Evolutionary conservation across 148 eudicot species (phyloP).

Genomic region (Cornus kousa): DNA sequence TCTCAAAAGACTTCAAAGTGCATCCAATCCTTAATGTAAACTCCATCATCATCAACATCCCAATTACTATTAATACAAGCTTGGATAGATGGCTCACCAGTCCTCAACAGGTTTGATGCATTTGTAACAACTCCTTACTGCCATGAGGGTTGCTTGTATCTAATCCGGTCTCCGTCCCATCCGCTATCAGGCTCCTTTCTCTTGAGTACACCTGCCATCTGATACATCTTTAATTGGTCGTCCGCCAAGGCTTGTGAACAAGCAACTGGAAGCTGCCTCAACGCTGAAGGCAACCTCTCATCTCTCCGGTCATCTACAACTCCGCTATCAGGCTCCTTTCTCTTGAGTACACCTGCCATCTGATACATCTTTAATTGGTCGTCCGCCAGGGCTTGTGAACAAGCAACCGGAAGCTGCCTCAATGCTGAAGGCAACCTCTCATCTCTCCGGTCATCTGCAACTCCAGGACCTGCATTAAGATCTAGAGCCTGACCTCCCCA

Average conservation of each 20-base stretch:
- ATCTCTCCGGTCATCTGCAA: constrained; percentile 57
- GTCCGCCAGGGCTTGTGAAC: constrained; percentile 49
- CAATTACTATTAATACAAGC: not conserved
- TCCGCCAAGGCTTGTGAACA: constrained; percentile 50
- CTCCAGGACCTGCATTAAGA: constrained; percentile 75
- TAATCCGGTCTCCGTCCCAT: constrained; percentile 58
- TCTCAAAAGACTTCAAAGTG: not conserved
- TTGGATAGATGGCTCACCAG: constrained; percentile 23
- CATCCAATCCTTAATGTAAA: not conserved
- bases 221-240: constrained; percentile 61
- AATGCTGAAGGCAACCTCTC: constrained; percentile 42
- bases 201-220: constrained; percentile 58
- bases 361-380: constrained; percentile 63
- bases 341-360: constrained; percentile 61
- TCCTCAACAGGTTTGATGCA: not conserved
- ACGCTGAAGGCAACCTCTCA: constrained; percentile 37
- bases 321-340: constrained; percentile 38
- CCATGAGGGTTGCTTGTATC: constrained; percentile 66
- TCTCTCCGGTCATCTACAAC: constrained; percentile 57
- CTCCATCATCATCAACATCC: not conserved
- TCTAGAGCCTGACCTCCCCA: constrained; percentile 77
- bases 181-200: constrained; percentile 89
- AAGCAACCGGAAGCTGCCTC: constrained; percentile 45
- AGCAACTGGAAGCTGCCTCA: constrained; percentile 47
- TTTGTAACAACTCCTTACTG: constrained; percentile 30